Percentiles rank a stretch among this genome's conserved stretches.
phyloP scores from a whole-genome alignment of 768 basidiomycete genomes.

The Suillus americanus region DNA sequence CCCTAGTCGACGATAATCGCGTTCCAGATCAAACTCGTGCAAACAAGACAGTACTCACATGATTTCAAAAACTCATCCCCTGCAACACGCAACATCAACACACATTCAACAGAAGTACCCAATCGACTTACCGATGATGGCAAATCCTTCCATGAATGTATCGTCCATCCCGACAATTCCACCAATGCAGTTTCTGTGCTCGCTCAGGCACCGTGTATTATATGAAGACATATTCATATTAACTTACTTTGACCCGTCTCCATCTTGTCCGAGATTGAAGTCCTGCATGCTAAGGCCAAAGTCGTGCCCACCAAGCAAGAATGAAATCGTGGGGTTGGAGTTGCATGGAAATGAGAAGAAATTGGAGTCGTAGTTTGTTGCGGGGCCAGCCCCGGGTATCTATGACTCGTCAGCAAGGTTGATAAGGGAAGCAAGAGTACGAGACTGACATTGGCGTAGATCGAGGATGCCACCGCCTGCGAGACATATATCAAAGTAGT shows the following conservation, averaged over 20 bases:
- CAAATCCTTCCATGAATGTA: conserved; percentile 50
- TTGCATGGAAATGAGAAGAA: conserved; percentile 60
- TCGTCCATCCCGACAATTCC: conserved; percentile 48
- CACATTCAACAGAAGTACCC: conserved; percentile 7
- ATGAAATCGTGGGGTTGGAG: conserved; percentile 31
- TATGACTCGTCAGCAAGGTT: conserved; percentile 19
- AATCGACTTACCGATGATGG: conserved; percentile 49
- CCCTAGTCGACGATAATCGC: conserved; percentile 36
- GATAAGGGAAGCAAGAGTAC: background rate
- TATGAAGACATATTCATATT: background rate
- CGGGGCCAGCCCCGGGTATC: conserved; percentile 49
- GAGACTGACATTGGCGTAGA: conserved; percentile 45
- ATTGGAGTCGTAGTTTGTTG: conserved; percentile 43
- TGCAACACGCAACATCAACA: conserved; percentile 24
- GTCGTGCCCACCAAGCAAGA: conserved; percentile 43
- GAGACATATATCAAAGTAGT: conserved; percentile 67
- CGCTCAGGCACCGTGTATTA: background rate
- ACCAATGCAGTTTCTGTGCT: conserved; percentile 52
- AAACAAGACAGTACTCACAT: conserved; percentile 40
- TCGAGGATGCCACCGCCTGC: conserved; percentile 34
- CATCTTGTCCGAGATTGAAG: conserved; percentile 53
- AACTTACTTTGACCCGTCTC: conserved; percentile 32
- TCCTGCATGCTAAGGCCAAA: conserved; percentile 47
- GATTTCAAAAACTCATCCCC: conserved; percentile 67
- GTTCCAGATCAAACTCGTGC: conserved; percentile 4